Percentiles rank a stretch among this genome's conserved stretches.
Evolutionary conservation across 2,329 filamentous ascomycete species (phyloP).

Genomic region (Epichloe sylvatica): DNA sequence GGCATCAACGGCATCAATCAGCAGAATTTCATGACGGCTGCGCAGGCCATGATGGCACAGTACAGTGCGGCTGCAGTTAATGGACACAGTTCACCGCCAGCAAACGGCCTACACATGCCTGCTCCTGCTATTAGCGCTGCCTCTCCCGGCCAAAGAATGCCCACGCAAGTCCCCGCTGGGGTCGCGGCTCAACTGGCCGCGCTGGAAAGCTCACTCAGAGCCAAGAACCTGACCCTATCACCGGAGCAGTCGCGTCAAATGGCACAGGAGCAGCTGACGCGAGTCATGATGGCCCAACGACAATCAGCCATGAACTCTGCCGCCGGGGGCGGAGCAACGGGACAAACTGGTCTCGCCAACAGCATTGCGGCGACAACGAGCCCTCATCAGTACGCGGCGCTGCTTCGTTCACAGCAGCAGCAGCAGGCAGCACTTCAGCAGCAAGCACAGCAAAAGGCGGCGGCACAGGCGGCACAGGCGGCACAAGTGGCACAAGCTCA

Average conservation of each 20-base stretch:
- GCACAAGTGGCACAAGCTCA: constrained; percentile 16
- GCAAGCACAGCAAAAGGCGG: constrained; percentile 13
- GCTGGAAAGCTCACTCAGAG: constrained; percentile 37
- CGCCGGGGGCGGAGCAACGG: constrained; percentile 34
- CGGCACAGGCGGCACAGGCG: constrained; percentile 11
- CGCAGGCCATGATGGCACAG: constrained; percentile 38
- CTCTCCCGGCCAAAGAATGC: constrained; percentile 29
- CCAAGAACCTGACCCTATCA: constrained; percentile 36
- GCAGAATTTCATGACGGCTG: constrained; percentile 38
- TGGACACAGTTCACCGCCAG: constrained; percentile 30
- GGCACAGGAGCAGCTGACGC: constrained; percentile 36
- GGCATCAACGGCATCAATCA: constrained; percentile 34
- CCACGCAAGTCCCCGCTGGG: constrained; percentile 30
- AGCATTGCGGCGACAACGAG: constrained; percentile 34
- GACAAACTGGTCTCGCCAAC: constrained; percentile 34
- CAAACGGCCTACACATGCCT: constrained; percentile 33
- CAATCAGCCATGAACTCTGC: constrained; percentile 43
- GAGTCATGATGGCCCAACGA: constrained; percentile 33
- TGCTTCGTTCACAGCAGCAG: constrained; percentile 44
- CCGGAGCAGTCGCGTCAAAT: constrained; percentile 36
- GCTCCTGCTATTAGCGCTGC: constrained; percentile 24
- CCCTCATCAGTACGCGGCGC: constrained; percentile 46
- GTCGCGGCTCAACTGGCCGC: constrained; percentile 35
- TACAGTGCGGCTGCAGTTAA: constrained; percentile 27
- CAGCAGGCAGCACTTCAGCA: constrained; percentile 22